Conservation (phyloP, 495 filamentous ascomycete species). For the Apiosordaria backusii region DNA sequence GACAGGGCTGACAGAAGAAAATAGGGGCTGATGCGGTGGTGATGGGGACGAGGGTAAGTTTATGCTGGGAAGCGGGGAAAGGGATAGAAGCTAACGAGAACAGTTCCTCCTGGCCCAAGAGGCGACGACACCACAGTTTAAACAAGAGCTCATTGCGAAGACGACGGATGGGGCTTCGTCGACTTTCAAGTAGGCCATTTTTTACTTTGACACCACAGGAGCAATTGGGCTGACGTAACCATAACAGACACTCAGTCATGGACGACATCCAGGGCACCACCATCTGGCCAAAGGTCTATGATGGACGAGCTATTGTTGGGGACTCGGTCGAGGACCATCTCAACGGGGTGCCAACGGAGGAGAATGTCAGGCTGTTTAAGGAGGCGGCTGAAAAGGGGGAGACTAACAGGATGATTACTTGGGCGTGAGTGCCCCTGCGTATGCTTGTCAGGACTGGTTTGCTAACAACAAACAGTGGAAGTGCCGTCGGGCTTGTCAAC, state of each 20-base stretch:
- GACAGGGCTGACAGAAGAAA: background rate
- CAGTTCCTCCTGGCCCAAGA: slow-evolving; percentile 62
- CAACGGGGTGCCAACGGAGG: slow-evolving; percentile 51
- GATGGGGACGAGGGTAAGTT: slow-evolving; percentile 63
- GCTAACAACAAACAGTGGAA: slow-evolving; percentile 31
- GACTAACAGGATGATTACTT: slow-evolving; percentile 39
- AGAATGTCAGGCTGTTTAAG: slow-evolving; percentile 57
- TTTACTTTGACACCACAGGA: background rate
- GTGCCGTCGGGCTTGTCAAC: slow-evolving; percentile 60
- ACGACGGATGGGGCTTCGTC: slow-evolving; percentile 59
- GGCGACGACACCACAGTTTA: slow-evolving; percentile 56
- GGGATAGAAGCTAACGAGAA: background rate
- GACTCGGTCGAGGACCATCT: slow-evolving; percentile 54
- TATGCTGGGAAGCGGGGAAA: background rate
- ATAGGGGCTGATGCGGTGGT: slow-evolving; percentile 57
- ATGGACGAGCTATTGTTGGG: slow-evolving; percentile 62
- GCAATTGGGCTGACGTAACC: background rate
- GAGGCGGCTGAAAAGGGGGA: slow-evolving; percentile 41
- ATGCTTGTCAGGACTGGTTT: background rate
- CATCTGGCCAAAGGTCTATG: slow-evolving; percentile 64
- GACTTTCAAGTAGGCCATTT: slow-evolving; percentile 52
- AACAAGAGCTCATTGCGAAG: slow-evolving; percentile 57
- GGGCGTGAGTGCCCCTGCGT: slow-evolving; percentile 46
- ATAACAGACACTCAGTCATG: slow-evolving; percentile 58
- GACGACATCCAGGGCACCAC: slow-evolving; percentile 63